Conservation (phyloP, 345 rosid genomes). For the Hibiscus tridactylites region DNA sequence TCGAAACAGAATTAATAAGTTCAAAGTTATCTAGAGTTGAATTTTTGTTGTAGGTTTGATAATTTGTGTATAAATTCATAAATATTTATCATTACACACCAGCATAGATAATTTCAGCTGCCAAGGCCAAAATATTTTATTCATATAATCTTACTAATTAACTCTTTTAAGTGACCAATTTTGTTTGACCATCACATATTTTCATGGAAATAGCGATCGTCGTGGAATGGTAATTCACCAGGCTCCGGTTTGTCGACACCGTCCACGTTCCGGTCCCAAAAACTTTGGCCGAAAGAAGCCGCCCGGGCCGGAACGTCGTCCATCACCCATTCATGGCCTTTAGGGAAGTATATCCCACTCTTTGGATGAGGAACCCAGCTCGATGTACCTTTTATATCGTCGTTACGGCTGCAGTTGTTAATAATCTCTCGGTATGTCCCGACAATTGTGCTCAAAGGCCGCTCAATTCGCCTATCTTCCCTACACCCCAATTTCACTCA, state of each 20-base stretch:
- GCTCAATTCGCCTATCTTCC: neutral
- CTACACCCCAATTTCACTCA: neutral
- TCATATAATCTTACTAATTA: neutral
- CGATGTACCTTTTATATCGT: neutral
- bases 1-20: no score
- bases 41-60: no score
- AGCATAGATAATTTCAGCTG: neutral
- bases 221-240: neutral
- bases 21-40: no score
- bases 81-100: no score
- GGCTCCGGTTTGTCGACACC: conserved; percentile 26
- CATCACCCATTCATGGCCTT: conserved; percentile 57
- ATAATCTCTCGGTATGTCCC: neutral
- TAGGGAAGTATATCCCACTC: conserved; percentile 53
- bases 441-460: conserved; percentile 5
- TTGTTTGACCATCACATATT: neutral
- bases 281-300: conserved; percentile 28
- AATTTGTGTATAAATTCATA: no score
- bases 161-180: no score
- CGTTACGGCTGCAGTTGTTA: neutral
- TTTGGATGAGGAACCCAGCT: conserved; percentile 65
- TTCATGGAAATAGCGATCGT: neutral
- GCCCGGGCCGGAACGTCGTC: conserved; percentile 46
- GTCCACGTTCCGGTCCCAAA: conserved; percentile 31
- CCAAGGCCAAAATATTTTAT: neutral